phyloP scores from a whole-genome alignment of 352 stramenopile genomes.

The Globisporangium yorkense region DNA sequence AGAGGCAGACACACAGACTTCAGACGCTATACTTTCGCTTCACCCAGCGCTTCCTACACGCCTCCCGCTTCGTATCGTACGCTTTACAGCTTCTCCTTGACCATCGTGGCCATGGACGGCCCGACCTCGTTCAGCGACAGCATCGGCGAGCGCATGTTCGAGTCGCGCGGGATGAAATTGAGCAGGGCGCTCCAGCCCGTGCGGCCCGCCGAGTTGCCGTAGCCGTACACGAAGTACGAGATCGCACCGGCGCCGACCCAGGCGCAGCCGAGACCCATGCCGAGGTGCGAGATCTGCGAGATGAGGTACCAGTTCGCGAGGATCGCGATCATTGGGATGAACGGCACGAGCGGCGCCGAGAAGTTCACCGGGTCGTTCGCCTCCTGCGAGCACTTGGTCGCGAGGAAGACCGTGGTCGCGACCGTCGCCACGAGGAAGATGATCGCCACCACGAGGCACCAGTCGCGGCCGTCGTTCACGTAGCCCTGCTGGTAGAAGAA shows the following conservation, averaged over 20 bases:
- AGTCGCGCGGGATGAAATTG: too few relatives aligned
- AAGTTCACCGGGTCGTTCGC: constrained; percentile 36
- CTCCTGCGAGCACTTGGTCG: constrained; percentile 59
- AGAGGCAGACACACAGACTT: too few relatives aligned
- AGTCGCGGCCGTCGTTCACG: constrained; percentile 31
- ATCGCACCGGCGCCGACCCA: constrained; percentile 57
- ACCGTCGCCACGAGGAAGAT: constrained; percentile 42
- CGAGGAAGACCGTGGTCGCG: constrained; percentile 23
- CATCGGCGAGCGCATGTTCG: too few relatives aligned
- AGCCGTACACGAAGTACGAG: constrained; percentile 78
- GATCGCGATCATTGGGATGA: constrained; percentile 51
- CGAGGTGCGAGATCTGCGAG: constrained; percentile 42
- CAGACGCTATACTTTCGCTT: too few relatives aligned
- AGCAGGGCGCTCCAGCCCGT: constrained; percentile 39
- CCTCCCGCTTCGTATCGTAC: too few relatives aligned
- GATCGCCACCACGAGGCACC: constrained; percentile 33
- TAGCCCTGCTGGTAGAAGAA: constrained; percentile 77
- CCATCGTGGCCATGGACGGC: too few relatives aligned
- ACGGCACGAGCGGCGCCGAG: constrained; percentile 59
- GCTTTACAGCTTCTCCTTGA: too few relatives aligned
- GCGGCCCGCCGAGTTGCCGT: constrained; percentile 54
- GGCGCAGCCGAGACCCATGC: constrained; percentile 38
- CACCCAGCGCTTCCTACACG: too few relatives aligned
- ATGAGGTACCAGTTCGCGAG: constrained; percentile 68
- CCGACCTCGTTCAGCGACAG: too few relatives aligned